These are phyloP conservation scores for Exophiala dermatitidis DNA, from an alignment of 2,329 filamentous ascomycete genomes.

Conservation along the genomic window DNA sequence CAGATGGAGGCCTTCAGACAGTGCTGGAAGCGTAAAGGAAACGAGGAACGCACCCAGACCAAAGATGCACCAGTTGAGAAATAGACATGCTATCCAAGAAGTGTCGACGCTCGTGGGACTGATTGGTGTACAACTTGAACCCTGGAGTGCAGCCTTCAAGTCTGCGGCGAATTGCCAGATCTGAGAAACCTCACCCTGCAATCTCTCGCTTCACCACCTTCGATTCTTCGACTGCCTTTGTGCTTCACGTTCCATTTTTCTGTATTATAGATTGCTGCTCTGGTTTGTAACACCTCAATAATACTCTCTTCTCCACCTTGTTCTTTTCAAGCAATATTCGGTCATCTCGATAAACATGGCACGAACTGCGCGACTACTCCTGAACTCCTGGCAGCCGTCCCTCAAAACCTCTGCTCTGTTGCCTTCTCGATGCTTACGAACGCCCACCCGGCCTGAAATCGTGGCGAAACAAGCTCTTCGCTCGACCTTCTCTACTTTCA, in stretches of 20 bases:
- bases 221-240: not conserved
- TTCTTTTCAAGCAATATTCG: not conserved
- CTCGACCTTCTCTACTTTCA: slow-evolving; percentile 16
- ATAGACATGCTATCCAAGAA: not conserved
- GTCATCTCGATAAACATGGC: slow-evolving; percentile 3
- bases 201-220: not conserved
- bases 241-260: not conserved
- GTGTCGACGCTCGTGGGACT: too few species aligned
- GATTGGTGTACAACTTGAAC: slow-evolving; percentile 12
- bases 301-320: not conserved
- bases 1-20: slow-evolving; percentile 85
- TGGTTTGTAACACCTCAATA: not conserved
- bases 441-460: not conserved
- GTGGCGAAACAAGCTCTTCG: not conserved
- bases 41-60: slow-evolving; percentile 70
- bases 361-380: slow-evolving; percentile 5
- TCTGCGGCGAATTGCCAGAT: not conserved
- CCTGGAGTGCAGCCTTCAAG: not conserved
- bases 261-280: not conserved
- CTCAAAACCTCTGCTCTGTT: slow-evolving; percentile 12
- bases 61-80: slow-evolving; percentile 50
- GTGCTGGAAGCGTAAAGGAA: slow-evolving; percentile 87
- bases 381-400: slow-evolving; percentile 1
- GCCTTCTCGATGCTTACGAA: slow-evolving; percentile 19
- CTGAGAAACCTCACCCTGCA: not conserved